phyloP scores from a whole-genome alignment of 805 yeast genomes.

The Naumovozyma castellii region DNA sequence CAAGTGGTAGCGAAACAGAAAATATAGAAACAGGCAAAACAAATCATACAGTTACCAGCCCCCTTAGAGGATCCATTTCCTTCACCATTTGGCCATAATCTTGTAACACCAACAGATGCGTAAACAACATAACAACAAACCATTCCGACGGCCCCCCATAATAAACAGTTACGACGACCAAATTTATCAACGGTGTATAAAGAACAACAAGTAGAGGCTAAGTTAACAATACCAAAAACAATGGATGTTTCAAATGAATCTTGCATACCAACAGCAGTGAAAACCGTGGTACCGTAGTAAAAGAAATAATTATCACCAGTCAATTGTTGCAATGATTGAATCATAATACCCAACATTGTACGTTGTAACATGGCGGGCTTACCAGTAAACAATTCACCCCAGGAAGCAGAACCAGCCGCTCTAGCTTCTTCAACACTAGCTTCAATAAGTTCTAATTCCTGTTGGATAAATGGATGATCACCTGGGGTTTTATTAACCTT shows the following conservation, averaged over 20 bases:
- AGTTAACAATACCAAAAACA: constrained; percentile 50
- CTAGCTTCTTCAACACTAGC: constrained; percentile 54
- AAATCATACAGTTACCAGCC: constrained; percentile 64
- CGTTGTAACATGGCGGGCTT: constrained; percentile 49
- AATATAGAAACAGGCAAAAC: constrained; percentile 58
- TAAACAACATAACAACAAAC: constrained; percentile 38
- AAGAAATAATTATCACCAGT: constrained; percentile 61
- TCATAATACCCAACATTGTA: constrained; percentile 41
- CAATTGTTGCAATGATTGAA: constrained; percentile 59
- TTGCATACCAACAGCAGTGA: constrained; percentile 49
- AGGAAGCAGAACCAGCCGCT: constrained; percentile 55
- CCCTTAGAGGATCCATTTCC: constrained; percentile 37
- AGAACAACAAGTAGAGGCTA: constrained; percentile 47
- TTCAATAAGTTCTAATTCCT: constrained; percentile 47
- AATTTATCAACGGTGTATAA: constrained; percentile 43
- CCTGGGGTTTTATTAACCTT: constrained; percentile 45
- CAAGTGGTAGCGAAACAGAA: constrained; percentile 68
- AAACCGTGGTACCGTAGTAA: constrained; percentile 57
- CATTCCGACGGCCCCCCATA: constrained; percentile 44
- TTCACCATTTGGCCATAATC: constrained; percentile 34
- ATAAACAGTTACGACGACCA: constrained; percentile 43
- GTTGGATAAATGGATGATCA: constrained; percentile 46
- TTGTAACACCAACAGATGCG: constrained; percentile 54
- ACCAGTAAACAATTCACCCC: constrained; percentile 59
- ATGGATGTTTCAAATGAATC: constrained; percentile 55